Evolutionary conservation across 2,329 filamentous ascomycete genomes (phyloP), one percentile per base, ranked within the genome.

Genomic region (Neodidymelliopsis sp.): DNA sequence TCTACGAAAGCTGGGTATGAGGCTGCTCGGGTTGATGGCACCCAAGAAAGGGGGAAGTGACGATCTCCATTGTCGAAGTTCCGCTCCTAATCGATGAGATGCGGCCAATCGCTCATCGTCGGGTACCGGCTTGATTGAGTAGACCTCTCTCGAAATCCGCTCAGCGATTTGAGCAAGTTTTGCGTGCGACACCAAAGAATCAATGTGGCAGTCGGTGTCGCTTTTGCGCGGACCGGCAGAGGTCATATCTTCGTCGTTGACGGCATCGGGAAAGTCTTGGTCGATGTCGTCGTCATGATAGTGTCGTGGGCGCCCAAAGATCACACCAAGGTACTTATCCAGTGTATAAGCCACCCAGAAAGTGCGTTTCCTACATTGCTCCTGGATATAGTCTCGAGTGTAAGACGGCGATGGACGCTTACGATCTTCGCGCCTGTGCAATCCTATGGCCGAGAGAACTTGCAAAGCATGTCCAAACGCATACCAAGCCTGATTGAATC

Each of bases 281-380:
- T 86, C 83, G 29, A 85, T 82, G 36, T 86, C 82, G 19, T 85
- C 81, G 30, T 86, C 83, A 40, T 84, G 82, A 12, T 84, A 80
- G 24, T 84, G 74, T 13, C 81, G 67, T 1, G 84, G 84, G 2
- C 84, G 74, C 0, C 84, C 84, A 40, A 85, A 80, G 10, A 85
- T 79, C 5, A 84, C 79, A 12, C 81, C 81, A 1, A 87, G 67
- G 46, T 86, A 85, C 28, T 81, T 83, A 61, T 87, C 84, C 2
- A 86, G 67, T 0, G 79, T 82, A 56, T 86, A 86, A 0, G 81
- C 79, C 2, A 79, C 80, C 84, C 84, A 86, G 30, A 87, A 86
- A 0, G 83, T 80, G 8, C 83, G 73, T 44, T 80, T 83, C 0
- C 79, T 76, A 25, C 81, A 80, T 48, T 86, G 81, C 0, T 67